These are phyloP conservation scores for Chytriomyces sp. DNA, from an alignment of 192 early-diverging fungal genomes.

Conservation along the genomic window DNA sequence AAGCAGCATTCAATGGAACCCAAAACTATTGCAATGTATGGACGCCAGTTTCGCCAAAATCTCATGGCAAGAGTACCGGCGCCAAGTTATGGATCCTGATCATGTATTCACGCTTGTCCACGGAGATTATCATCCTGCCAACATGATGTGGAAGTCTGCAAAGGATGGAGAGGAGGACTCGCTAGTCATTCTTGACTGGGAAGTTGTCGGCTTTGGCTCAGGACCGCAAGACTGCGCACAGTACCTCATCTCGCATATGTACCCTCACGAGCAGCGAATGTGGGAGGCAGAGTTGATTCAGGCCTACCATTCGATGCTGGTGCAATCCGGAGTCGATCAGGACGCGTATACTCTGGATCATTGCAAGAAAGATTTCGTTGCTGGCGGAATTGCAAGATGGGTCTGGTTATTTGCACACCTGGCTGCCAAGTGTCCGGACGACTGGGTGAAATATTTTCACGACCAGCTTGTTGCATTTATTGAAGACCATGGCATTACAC, in stretches of 20 bases:
- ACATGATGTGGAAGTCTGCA: conserved; percentile 13
- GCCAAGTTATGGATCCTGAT: neutral
- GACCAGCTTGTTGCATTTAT: conserved; percentile 20
- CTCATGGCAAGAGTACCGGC: neutral
- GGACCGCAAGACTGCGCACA: conserved; percentile 19
- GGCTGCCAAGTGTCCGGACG: neutral
- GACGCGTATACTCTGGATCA: neutral
- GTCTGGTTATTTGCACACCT: conserved; percentile 8
- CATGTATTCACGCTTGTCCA: conserved; percentile 17
- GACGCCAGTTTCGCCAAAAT: conserved; percentile 10
- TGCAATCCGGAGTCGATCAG: neutral
- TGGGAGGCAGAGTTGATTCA: conserved; percentile 2
- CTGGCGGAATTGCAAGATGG: conserved; percentile 12
- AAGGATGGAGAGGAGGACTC: neutral
- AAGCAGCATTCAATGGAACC: neutral
- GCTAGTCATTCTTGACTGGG: conserved; percentile 18
- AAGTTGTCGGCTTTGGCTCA: conserved; percentile 20
- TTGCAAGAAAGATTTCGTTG: conserved; percentile 14
- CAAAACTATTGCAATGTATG: conserved; percentile 5
- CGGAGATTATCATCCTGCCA: conserved; percentile 27
- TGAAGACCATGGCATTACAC: conserved; percentile 10
- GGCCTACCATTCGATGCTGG: conserved; percentile 1
- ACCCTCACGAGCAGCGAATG: conserved; percentile 10
- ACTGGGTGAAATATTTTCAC: conserved; percentile 21
- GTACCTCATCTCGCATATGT: conserved; percentile 27